These are phyloP conservation scores for Sugiyamaella lignohabitans DNA, from an alignment of 805 yeast genomes.

Conservation along the genomic window DNA sequence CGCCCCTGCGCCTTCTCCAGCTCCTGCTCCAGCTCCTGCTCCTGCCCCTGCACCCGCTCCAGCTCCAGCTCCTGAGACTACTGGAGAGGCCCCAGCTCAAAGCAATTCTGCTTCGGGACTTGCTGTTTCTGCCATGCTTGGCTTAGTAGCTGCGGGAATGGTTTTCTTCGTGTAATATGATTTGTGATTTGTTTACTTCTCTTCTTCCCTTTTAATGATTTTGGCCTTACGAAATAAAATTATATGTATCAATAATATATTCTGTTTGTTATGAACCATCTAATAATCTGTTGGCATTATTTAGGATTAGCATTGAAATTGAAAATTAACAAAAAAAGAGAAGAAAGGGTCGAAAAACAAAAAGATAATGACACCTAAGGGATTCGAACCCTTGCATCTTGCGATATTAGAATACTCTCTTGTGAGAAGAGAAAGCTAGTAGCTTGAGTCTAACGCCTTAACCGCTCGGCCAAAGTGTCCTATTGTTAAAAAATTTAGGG, in stretches of 20 bases:
- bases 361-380: not conserved
- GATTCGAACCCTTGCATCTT: not conserved
- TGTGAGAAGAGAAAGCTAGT: not conserved
- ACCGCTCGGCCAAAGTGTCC: slow-evolving; percentile 1
- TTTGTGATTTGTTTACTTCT: too few relatives aligned
- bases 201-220: not conserved
- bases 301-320: not conserved
- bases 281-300: too few relatives aligned
- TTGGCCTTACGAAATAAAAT: too few relatives aligned
- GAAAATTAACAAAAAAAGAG: not conserved
- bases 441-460: not conserved
- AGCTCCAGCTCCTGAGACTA: slow-evolving; percentile 11
- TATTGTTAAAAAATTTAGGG: too few relatives aligned
- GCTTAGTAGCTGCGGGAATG: not conserved
- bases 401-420: not conserved
- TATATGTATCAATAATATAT: too few relatives aligned
- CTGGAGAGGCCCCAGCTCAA: not conserved
- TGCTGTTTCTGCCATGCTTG: not conserved
- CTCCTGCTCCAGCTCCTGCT: slow-evolving; percentile 50
- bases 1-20: slow-evolving; percentile 31
- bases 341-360: not conserved
- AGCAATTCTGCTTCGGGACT: not conserved
- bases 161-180: too few relatives aligned
- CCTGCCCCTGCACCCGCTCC: slow-evolving; percentile 59
- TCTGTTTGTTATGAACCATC: too few relatives aligned